phyloP scores from a whole-genome alignment of 2,329 filamentous ascomycete genomes.

The Teratosphaeria pseudoeucalypti region DNA sequence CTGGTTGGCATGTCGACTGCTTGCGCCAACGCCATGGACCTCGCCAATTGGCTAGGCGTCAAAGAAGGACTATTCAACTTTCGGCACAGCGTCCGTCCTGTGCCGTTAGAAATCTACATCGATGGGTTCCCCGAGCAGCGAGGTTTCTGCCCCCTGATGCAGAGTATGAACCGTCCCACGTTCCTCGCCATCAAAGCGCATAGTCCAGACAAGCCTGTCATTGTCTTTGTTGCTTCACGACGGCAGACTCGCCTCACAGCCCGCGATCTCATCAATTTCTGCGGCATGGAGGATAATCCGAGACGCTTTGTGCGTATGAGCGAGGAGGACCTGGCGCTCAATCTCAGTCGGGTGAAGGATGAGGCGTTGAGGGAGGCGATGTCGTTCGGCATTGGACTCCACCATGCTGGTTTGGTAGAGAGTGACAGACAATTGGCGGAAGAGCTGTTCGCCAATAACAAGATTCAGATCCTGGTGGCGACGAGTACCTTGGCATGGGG shows the following conservation, averaged over 20 bases:
- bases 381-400: slow-evolving; percentile 91
- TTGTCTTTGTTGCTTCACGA: slow-evolving; percentile 94
- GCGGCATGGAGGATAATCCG: slow-evolving; percentile 96
- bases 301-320: slow-evolving; percentile 87
- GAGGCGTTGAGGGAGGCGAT: slow-evolving; percentile 87
- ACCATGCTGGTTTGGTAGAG: slow-evolving; percentile 94
- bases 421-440: slow-evolving; percentile 85
- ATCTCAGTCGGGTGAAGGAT: slow-evolving; percentile 84
- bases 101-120: slow-evolving; percentile 91
- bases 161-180: slow-evolving; percentile 96
- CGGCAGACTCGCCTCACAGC: slow-evolving; percentile 90
- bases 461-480: slow-evolving; percentile 92
- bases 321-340: slow-evolving; percentile 82
- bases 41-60: slow-evolving; percentile 94
- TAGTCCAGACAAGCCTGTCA: slow-evolving; percentile 91
- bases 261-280: slow-evolving; percentile 92
- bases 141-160: slow-evolving; percentile 95
- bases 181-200: slow-evolving; percentile 95
- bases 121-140: slow-evolving; percentile 93
- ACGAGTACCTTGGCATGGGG: slow-evolving; percentile 97
- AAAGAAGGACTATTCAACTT: slow-evolving; percentile 96
- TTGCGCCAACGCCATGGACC: slow-evolving; percentile 86
- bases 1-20: slow-evolving; percentile 98
- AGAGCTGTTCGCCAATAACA: slow-evolving; percentile 92
- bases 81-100: slow-evolving; percentile 88